Conservation (phyloP, 371 early-diverging fungal species). For the Smittium mucronatum region DNA sequence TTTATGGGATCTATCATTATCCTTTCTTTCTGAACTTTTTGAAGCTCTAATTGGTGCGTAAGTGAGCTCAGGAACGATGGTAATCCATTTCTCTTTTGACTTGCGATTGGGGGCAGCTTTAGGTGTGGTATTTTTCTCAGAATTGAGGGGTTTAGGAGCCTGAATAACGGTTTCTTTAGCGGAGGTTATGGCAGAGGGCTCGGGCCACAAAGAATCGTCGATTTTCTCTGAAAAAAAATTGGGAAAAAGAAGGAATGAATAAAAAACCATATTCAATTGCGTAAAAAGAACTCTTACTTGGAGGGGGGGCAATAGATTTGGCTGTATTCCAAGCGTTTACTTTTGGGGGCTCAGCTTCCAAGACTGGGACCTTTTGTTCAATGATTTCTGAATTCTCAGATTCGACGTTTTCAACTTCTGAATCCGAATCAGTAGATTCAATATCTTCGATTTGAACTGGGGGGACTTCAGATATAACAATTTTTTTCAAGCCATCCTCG, state of each 20-base stretch:
- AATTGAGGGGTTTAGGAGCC: not conserved
- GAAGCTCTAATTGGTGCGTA: constrained; percentile 19
- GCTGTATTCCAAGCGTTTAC: not conserved
- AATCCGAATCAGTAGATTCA: too few relatives aligned
- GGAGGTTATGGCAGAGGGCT: not conserved
- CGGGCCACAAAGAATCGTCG: constrained; percentile 11
- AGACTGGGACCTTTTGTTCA: not conserved
- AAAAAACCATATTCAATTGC: too few relatives aligned
- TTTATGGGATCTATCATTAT: not conserved
- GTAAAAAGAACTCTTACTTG: not conserved
- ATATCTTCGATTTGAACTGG: not conserved
- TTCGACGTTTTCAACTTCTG: not conserved
- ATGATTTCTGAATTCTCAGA: not conserved
- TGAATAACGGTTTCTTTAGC: not conserved
- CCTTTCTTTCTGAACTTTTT: constrained; percentile 5
- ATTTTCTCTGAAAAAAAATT: not conserved
- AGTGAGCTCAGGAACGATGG: constrained; percentile 30
- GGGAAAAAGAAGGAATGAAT: not conserved
- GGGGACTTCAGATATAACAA: not conserved
- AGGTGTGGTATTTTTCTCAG: constrained; percentile 12
- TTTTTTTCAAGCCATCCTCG: not conserved
- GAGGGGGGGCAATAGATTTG: not conserved
- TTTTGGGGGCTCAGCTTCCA: not conserved
- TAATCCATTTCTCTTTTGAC: constrained; percentile 32
- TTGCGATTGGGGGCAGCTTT: constrained; percentile 17